These are phyloP conservation scores for Carex pumila DNA, from an alignment of 176 grass and related monocot species.

Conservation along the genomic window DNA sequence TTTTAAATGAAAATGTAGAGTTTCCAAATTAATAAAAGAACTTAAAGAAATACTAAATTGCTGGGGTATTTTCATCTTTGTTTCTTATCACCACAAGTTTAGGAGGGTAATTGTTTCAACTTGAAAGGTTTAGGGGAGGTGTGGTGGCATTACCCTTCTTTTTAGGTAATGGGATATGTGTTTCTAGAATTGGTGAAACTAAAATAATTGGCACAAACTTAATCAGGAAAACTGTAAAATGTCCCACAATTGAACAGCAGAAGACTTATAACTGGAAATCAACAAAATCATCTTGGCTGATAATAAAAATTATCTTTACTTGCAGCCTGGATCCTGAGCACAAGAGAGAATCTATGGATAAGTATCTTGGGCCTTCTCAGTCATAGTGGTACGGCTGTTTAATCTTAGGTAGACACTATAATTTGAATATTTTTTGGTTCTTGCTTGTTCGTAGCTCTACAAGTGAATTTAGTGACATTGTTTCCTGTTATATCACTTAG, in stretches of 20 bases:
- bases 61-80: background rate
- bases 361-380: conserved; percentile 67
- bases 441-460: background rate
- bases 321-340: conserved; percentile 92
- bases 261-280: background rate
- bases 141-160: no score
- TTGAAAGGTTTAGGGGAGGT: background rate
- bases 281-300: background rate
- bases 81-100: background rate
- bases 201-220: background rate
- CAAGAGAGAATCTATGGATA: conserved; percentile 88
- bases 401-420: conserved; percentile 17
- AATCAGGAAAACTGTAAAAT: background rate
- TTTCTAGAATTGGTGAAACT: background rate
- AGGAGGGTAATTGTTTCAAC: background rate
- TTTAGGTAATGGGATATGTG: background rate
- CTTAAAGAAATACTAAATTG: background rate
- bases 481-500: conserved; percentile 7
- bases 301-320: conserved; percentile 12
- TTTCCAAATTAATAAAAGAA: background rate
- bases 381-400: conserved; percentile 20
- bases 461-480: conserved; percentile 11
- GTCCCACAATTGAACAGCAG: background rate
- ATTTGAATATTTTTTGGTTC: background rate
- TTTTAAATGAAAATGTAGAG: background rate